phyloP scores from a whole-genome alignment of 1,139 yeast genomes.

The Spencermartinsiella ligniputridi region DNA sequence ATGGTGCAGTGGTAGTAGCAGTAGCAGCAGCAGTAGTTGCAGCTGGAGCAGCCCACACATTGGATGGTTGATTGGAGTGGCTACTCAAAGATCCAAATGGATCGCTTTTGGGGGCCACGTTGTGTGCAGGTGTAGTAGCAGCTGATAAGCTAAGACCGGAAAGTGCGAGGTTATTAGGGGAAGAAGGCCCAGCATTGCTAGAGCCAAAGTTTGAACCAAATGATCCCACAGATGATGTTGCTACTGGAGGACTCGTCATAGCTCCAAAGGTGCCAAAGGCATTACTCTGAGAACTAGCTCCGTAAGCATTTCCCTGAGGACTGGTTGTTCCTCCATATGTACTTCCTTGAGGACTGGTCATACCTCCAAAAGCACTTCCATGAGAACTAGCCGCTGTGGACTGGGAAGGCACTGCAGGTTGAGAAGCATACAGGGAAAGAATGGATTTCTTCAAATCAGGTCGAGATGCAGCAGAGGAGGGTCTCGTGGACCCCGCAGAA shows the following conservation, averaged over 20 bases:
- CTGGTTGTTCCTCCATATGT: too few species aligned
- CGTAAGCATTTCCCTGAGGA: too few species aligned
- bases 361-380: too few species aligned
- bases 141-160: background rate
- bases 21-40: background rate
- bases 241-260: too few species aligned
- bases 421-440: constrained; percentile 62
- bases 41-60: background rate
- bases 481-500: constrained; percentile 20
- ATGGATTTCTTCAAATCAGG: constrained; percentile 91
- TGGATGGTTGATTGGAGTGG: background rate
- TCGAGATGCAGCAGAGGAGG: constrained; percentile 35
- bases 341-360: too few species aligned
- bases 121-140: background rate
- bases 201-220: too few species aligned
- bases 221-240: too few species aligned
- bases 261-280: too few species aligned
- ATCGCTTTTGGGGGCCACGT: background rate
- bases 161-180: background rate
- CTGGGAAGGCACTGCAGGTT: constrained; percentile 14
- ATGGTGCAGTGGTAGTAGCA: background rate
- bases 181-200: too few species aligned
- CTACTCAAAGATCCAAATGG: too few species aligned
- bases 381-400: too few species aligned
- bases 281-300: too few species aligned